phyloP scores from a whole-genome alignment of 768 basidiomycete genomes.

The Phylloporus sp. region DNA sequence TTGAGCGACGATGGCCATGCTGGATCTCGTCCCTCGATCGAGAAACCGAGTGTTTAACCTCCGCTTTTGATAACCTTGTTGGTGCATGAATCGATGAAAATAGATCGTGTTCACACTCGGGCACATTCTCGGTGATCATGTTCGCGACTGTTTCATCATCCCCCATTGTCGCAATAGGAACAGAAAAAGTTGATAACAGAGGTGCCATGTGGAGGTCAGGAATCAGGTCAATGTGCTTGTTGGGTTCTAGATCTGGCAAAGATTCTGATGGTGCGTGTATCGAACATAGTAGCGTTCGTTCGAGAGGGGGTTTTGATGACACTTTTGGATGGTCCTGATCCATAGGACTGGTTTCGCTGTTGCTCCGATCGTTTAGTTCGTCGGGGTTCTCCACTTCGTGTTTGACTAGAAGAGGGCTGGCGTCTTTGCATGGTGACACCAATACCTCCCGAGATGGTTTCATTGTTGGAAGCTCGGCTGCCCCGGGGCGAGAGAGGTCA shows the following conservation, averaged over 20 bases:
- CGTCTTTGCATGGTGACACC: neutral
- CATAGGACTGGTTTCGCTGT: neutral
- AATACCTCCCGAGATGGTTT: neutral
- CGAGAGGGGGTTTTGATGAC: neutral
- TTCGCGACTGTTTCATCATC: neutral
- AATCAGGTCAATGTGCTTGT: neutral
- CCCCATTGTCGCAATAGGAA: neutral
- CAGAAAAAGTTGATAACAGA: too few species aligned
- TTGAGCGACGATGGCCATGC: neutral
- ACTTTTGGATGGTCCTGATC: neutral
- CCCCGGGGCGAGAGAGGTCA: neutral
- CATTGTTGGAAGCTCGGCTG: neutral
- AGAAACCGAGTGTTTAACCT: neutral
- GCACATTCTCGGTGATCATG: neutral
- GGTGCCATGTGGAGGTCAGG: neutral
- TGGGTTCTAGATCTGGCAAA: neutral
- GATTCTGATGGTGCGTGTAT: slow-evolving; percentile 14
- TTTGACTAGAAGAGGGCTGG: neutral
- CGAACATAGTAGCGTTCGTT: slow-evolving; percentile 10
- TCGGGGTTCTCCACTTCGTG: neutral
- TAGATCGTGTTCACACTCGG: neutral
- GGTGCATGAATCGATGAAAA: slow-evolving; percentile 14
- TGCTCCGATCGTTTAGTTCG: neutral
- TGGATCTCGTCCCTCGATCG: neutral
- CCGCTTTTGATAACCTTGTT: neutral